Conservation (phyloP, 2,329 filamentous ascomycete genomes). For the Blumeria graminis region DNA sequence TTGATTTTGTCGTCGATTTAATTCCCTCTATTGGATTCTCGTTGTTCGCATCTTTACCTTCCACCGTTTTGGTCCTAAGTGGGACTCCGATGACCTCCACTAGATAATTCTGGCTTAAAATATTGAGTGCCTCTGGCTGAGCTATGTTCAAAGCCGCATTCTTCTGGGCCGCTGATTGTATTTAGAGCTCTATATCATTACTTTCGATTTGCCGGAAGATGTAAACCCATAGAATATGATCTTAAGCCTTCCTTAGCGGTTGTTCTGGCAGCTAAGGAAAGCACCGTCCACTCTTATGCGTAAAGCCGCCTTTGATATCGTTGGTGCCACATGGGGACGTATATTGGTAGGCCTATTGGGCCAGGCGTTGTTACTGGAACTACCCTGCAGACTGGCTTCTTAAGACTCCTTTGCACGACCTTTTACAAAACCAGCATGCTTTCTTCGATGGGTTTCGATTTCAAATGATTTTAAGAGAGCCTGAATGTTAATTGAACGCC, state of each 20-base stretch:
- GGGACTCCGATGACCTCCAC: neutral
- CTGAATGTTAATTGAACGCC: no score
- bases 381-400: no score
- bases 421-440: no score
- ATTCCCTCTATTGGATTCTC: neutral
- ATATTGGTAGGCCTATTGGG: no score
- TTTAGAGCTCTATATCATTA: neutral
- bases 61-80: neutral
- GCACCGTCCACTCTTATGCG: neutral
- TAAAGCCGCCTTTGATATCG: no score
- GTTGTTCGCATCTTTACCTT: neutral
- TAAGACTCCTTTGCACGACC: no score
- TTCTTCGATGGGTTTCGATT: no score
- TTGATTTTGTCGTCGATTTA: neutral
- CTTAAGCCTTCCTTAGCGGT: neutral
- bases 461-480: no score
- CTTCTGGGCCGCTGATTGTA: neutral
- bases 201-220: neutral
- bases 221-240: neutral
- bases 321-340: no score
- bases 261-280: neutral
- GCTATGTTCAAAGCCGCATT: neutral
- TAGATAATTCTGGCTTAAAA: neutral
- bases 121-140: neutral
- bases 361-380: no score